Base-by-base conservation (phyloP, 768 basidiomycete genomes). In the Russula griseocarnosa region DNA sequence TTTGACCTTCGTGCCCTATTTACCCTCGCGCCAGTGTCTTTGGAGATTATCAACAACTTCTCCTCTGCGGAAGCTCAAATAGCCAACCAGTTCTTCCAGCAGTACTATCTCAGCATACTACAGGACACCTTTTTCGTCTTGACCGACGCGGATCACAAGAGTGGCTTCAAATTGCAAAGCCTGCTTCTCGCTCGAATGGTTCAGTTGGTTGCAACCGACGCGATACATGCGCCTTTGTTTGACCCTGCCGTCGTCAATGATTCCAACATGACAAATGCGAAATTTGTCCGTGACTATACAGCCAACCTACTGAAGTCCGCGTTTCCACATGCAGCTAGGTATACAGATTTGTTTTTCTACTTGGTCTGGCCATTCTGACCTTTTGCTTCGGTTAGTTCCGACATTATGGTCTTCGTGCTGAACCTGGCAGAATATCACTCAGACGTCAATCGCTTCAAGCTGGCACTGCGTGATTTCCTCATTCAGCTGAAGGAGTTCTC, bases 121-220 rank as follows among this genome's bases (percentile, higher is more conserved):
- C 94, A 95, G 69, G 97, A 98, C 74, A 92, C 92, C 46, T 94
- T 99, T 84, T 98, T 92, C 70, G 96, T 98, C 47, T 81, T 99
- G 51, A 98, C 95, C 34, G 96, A 99, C 73, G 87, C 95, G 6
- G 96, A 98, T 75, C 96, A 99, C 81, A 98, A 98, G 85, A 94
- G 92, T 70, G 95, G 96, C 30, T 97, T 98, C 82, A 98, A 97
- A 76, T 81, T 94, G 64, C 95, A 98, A 76, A 91, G 90, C 69
- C 78, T 92, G 69, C 81, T 98, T n/a, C 86, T 99, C 51, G 90
- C 93, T 20, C 85, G 92, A 36, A 83, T 99, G 79, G 95, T 97
- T 83, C 88, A 92, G 73, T 83, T 98, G 28, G 91, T 96, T 42
- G 90, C 95, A 74, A 82, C 81, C 54, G 87, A 88, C 71, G 76